Evolutionary conservation across 2,329 filamentous ascomycete species (phyloP), one percentile per base, ranked within the genome.

Genomic region (Mycogone perniciosa): DNA sequence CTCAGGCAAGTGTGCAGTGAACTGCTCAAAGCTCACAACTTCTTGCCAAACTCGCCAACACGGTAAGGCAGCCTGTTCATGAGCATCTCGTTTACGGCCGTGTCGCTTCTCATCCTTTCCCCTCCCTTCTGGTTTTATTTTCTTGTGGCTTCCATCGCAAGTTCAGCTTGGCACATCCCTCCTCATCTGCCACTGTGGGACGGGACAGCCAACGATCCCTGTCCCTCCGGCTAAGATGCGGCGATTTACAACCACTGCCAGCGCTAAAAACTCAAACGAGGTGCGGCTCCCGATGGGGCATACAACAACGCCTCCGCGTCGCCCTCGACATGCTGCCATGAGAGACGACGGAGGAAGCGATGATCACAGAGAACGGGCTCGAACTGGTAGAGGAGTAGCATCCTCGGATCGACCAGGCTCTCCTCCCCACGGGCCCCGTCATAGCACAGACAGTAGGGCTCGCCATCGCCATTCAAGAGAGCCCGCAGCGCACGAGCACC

Each of bases 291-390:
- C 60, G 54, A 62, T 62, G 62, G 54, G 60, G 59, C 59, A 60
- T 55, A 56, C 58, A 61, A 55, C 62, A 59, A 60, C 60, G 59
- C 58, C 62, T 67, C 60, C 60, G 60, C 63, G 59, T 64, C 64
- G 61, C 59, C 61, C 60, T 63, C 63, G 61, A 64, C 57, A 70
- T 71, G 67, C 64, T 67, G 66, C 67, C 64, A 71, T 71, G 69
- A 70, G 56, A 62, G 66, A 70, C 64, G 62, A 61, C 52, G 60
- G 63, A 60, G 62, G 63, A 65, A 61, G 59, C 58, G 59, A 70
- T 62, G 66, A 69, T 46, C 59, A 65, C 57, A 61, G 65, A 64
- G 66, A 70, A 56, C 58, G 64, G 64, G 64, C 63, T 63, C 63
- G 66, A 58, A 57, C 59, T 54, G 65, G 67, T 55, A 64, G 65